A percentile compares a stretch with the other conserved stretches of the same genome.
phyloP scores from a whole-genome alignment of 225 moss, liverwort and hornwort genomes.

The Anthoceros angustus region DNA sequence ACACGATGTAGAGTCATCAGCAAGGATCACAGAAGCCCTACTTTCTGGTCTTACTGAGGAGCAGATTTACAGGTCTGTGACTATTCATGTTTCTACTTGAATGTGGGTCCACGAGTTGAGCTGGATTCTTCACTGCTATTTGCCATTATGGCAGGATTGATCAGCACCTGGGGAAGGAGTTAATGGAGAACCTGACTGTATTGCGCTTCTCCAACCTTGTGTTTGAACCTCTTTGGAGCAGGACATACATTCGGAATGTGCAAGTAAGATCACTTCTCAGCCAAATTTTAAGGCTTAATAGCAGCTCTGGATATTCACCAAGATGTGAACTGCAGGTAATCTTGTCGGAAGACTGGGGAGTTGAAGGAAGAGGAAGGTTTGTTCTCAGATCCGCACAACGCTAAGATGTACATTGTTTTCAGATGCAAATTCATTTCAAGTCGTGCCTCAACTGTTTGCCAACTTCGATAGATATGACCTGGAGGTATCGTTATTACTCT shows the following conservation, averaged over 20 bases:
- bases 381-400: neutral
- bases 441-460: too few species aligned
- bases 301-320: too few species aligned
- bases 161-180: too few species aligned
- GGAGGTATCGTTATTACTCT: neutral
- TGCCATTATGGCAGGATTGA: conserved; percentile 39
- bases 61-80: conserved; percentile 64
- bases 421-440: too few species aligned
- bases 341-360: conserved; percentile 45
- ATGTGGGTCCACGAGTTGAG: neutral
- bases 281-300: too few species aligned
- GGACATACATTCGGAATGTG: conserved; percentile 79
- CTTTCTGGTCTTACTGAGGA: conserved; percentile 50
- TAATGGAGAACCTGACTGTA: too few species aligned
- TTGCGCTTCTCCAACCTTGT: conserved; percentile 31
- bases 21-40: conserved; percentile 40
- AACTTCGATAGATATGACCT: too few species aligned
- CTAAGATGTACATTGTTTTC: too few species aligned
- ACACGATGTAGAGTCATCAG: conserved; percentile 49
- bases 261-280: conserved; percentile 26
- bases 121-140: neutral
- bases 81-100: neutral
- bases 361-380: conserved; percentile 50
- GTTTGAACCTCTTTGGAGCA: conserved; percentile 76
- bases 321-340: neutral